These are phyloP conservation scores for Suillus ampliporus DNA, from an alignment of 768 basidiomycete genomes.

Conservation along the genomic window DNA sequence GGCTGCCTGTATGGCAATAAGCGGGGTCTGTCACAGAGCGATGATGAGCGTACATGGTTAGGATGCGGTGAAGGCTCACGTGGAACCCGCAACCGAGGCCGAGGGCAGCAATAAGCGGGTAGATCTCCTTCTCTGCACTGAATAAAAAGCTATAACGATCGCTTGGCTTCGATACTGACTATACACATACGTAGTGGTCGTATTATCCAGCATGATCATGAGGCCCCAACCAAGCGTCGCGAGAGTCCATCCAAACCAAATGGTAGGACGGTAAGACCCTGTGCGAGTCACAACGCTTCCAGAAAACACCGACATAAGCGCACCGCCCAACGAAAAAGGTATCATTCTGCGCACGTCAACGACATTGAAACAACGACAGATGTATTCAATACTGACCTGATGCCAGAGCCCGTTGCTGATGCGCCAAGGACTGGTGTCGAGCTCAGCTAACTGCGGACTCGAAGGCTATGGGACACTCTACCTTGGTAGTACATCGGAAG, in stretches of 20 bases:
- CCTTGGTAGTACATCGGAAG: conserved; percentile 48
- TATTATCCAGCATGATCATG: conserved; percentile 42
- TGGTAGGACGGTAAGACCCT: conserved; percentile 36
- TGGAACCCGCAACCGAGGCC: conserved; percentile 44
- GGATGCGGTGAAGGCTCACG: conserved; percentile 11
- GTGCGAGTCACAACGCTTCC: conserved; percentile 34
- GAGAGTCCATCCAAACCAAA: conserved; percentile 38
- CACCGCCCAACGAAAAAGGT: conserved; percentile 37
- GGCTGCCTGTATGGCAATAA: conserved; percentile 46
- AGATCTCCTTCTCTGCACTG: conserved; percentile 39
- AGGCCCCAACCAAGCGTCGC: conserved; percentile 43
- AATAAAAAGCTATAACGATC: conserved; percentile 7
- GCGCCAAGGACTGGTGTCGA: conserved; percentile 39
- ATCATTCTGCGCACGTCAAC: conserved; percentile 35
- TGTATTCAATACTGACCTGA: conserved; percentile 27
- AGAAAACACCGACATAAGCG: conserved; percentile 26
- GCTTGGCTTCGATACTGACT: neutral
- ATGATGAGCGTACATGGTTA: conserved; percentile 2
- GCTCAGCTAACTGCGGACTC: neutral
- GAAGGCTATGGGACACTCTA: neutral
- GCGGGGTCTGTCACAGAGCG: conserved; percentile 26
- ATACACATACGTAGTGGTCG: conserved; percentile 33
- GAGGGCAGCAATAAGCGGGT: conserved; percentile 36
- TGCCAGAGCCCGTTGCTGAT: conserved; percentile 38
- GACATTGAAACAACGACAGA: neutral